phyloP scores from a whole-genome alignment of 2,329 filamentous ascomycete genomes.

The Tolypocladium ovalisporum region DNA sequence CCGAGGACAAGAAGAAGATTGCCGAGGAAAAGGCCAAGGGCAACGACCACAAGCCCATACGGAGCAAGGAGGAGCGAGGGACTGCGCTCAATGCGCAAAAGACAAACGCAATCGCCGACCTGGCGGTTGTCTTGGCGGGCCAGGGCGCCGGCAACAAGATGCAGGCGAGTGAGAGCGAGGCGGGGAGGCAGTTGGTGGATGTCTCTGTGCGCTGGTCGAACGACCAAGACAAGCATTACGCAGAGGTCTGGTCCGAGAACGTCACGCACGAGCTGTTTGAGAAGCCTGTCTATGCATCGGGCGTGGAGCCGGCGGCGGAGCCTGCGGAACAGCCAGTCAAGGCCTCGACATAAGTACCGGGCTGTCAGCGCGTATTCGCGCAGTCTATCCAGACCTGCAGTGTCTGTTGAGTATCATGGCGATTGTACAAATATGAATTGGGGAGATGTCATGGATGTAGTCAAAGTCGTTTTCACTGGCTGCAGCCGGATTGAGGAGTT shows the following conservation, averaged over 20 bases:
- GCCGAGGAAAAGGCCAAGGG: constrained; percentile 17
- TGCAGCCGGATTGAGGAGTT: neutral
- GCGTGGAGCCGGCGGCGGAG: constrained; percentile 2
- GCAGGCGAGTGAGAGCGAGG: constrained; percentile 9
- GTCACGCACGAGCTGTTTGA: constrained; percentile 37
- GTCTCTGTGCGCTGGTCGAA: constrained; percentile 43
- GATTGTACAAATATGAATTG: neutral
- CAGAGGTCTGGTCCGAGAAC: constrained; percentile 38
- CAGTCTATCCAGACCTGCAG: neutral
- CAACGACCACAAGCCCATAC: constrained; percentile 19
- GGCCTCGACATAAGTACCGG: neutral
- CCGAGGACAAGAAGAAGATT: constrained; percentile 21
- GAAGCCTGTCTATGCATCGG: constrained; percentile 7
- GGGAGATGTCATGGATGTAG: neutral
- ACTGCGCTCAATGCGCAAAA: constrained; percentile 47
- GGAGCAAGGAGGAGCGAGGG: constrained; percentile 34
- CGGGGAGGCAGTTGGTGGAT: constrained; percentile 18
- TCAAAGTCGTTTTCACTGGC: neutral
- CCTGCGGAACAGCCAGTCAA: constrained; percentile 1
- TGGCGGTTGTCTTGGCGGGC: constrained; percentile 46
- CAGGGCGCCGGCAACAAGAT: constrained; percentile 40
- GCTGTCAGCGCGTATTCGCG: neutral
- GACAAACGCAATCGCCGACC: constrained; percentile 51
- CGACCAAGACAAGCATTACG: constrained; percentile 34
- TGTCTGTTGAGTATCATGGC: neutral